These are phyloP conservation scores for Cytospora mali DNA, from an alignment of 2,329 filamentous ascomycete species.

Conservation along the genomic window DNA sequence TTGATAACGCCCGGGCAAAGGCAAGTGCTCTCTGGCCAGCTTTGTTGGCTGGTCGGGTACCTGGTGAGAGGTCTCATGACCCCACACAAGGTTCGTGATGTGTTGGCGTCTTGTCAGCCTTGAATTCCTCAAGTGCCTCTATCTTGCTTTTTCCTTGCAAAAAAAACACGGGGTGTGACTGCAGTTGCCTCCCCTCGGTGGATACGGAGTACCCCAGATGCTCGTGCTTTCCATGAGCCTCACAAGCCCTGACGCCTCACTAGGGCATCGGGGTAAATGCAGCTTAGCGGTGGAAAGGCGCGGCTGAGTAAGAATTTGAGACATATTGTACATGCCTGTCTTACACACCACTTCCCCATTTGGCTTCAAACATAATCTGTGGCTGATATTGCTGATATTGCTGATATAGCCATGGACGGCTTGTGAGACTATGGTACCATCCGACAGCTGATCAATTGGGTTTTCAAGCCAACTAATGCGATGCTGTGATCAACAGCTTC, in stretches of 20 bases:
- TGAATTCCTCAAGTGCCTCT: conserved; percentile 12
- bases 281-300: background rate
- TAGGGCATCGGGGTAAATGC: background rate
- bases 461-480: background rate
- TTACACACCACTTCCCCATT: conserved; percentile 14
- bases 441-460: conserved; percentile 15
- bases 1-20: conserved; percentile 20
- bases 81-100: conserved; percentile 21
- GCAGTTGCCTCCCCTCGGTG: background rate
- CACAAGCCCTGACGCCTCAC: background rate
- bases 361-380: conserved; percentile 12
- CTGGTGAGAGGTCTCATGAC: conserved; percentile 14
- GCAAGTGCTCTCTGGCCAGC: background rate
- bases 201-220: background rate
- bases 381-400: conserved; percentile 15
- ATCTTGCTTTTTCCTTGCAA: conserved; percentile 1
- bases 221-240: background rate
- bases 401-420: background rate
- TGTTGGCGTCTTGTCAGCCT: conserved; percentile 16
- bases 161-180: background rate
- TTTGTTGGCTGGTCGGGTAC: background rate
- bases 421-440: background rate
- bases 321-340: conserved; percentile 14
- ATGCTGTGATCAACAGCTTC: background rate
- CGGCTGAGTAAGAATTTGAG: conserved; percentile 24